These are phyloP conservation scores for Colletotrichum orchidophilum DNA, from an alignment of 2,329 filamentous ascomycete genomes.

Conservation along the genomic window DNA sequence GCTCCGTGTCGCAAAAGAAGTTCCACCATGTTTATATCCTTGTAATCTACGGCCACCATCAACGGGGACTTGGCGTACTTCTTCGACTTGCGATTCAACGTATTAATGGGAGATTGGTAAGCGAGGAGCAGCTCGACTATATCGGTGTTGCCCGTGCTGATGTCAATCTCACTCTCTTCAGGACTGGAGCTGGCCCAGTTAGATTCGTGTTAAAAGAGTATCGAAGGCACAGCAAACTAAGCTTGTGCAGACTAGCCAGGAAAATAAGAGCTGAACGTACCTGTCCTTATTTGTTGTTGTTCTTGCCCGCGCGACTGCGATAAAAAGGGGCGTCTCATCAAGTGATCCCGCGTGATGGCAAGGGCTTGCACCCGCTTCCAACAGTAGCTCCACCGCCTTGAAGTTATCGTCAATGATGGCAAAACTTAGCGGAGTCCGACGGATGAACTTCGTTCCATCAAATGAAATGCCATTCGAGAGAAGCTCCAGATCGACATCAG, in stretches of 20 bases:
- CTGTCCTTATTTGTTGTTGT: neutral
- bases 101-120: conserved; percentile 26
- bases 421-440: conserved; percentile 34
- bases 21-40: conserved; percentile 31
- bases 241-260: no score
- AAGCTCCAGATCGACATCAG: conserved; percentile 20
- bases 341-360: neutral
- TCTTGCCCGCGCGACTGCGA: conserved; percentile 2
- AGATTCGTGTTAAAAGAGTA: neutral
- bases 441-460: neutral
- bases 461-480: neutral
- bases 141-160: conserved; percentile 13
- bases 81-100: conserved; percentile 2
- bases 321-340: conserved; percentile 7
- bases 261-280: neutral
- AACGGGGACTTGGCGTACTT: conserved; percentile 19
- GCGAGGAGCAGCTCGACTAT: conserved; percentile 22
- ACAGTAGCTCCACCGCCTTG: conserved; percentile 33
- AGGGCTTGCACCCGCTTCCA: conserved; percentile 37
- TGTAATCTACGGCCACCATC: conserved; percentile 2
- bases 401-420: conserved; percentile 33
- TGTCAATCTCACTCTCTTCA: neutral
- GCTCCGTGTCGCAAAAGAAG: conserved; percentile 37
- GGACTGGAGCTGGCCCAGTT: neutral
- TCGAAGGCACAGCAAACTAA: neutral